These are phyloP conservation scores for Dillenia turbinata DNA, from an alignment of 164 flowering plant genomes.

Conservation along the genomic window DNA sequence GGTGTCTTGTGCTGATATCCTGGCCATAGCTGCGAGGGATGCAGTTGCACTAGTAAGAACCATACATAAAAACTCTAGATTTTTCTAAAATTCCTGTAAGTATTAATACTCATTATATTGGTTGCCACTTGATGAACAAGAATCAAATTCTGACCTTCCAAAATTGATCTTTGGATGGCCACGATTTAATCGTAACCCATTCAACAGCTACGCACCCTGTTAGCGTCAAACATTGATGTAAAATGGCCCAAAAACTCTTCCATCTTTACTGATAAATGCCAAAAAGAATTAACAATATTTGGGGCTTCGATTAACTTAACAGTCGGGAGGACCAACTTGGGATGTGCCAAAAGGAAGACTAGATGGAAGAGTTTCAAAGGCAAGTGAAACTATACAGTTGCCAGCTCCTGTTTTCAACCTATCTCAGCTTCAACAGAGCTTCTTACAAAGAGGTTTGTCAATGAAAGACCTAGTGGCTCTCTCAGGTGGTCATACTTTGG, in stretches of 20 bases:
- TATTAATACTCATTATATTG: no score
- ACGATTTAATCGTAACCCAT: no score
- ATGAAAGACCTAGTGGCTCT: constrained; percentile 72
- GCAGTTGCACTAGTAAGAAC: constrained; percentile 39
- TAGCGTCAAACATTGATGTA: no score
- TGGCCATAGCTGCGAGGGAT: constrained; percentile 55
- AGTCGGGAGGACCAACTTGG: constrained; percentile 94
- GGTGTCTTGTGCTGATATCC: constrained; percentile 58
- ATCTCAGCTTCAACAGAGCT: constrained; percentile 68
- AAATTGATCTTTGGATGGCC: no score
- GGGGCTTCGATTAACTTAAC: neutral
- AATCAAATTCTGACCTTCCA: no score
- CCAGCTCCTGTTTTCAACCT: constrained; percentile 79
- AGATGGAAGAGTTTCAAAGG: constrained; percentile 79
- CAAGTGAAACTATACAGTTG: constrained; percentile 59
- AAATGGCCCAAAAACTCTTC: no score
- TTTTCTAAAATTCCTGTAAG: constrained; percentile 20
- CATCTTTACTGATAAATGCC: no score
- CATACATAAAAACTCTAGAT: neutral
- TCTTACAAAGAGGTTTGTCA: constrained; percentile 77
- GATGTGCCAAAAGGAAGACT: constrained; percentile 81
- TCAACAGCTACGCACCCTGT: no score
- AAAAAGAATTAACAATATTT: constrained; percentile 42
- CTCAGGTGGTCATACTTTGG: constrained; percentile 91
- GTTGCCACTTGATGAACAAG: no score